Evolutionary conservation across 2,329 filamentous ascomycete genomes (phyloP), one percentile per base, ranked within the genome.

Genomic region (Microascus cirrosus): DNA sequence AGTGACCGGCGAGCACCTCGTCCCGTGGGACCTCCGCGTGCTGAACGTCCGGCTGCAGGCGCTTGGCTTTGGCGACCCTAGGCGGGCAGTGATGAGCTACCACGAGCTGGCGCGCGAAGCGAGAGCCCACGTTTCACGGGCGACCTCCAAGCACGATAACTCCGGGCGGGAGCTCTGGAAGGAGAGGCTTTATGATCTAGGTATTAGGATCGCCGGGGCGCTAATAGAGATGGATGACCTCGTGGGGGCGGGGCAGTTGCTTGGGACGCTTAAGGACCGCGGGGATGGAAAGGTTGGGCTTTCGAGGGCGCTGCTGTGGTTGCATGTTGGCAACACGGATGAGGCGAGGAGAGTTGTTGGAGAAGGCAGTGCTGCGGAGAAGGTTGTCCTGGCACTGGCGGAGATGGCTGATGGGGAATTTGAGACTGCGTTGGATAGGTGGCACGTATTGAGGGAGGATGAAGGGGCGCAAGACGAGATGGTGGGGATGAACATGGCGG

Each of bases 221-320:
- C 72, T 94, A 32, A 78, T 93, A 6, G 89, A 94, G 69, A 95
- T 96, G 85, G 90, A 90, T 10, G 93, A 99, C 67, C 69, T 95
- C 0, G 83, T 88, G 2, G 90, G 89, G 4, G 94, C 93, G 0
- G 83, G 80, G 1, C 76, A 86, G 34, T 90, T 95, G 65, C 74
- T 99, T 2, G 75, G 76, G 22, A 83, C 77, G 3, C 69, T 95
- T 15, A 73, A 68, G 55, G 69, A 68, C 18, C 64, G 67, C 2
- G 65, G 70, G 22, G 65, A 73, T 64, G 67, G 70, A 22, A 72
- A 74, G 69, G 63, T 79, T 60, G 70, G 70, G 2, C 70, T 77
- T 13, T 74, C 80, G 4, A 78, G 76, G 61, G 81, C 86, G 2
- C 74, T 97, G 42, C 72, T 96, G 39, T 89, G 85, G 77, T 73